A percentile compares a stretch with the other conserved stretches of the same genome.
These are phyloP conservation scores for Chionographis japonica DNA, from an alignment of 106 monocot genomes.

Conservation along the genomic window DNA sequence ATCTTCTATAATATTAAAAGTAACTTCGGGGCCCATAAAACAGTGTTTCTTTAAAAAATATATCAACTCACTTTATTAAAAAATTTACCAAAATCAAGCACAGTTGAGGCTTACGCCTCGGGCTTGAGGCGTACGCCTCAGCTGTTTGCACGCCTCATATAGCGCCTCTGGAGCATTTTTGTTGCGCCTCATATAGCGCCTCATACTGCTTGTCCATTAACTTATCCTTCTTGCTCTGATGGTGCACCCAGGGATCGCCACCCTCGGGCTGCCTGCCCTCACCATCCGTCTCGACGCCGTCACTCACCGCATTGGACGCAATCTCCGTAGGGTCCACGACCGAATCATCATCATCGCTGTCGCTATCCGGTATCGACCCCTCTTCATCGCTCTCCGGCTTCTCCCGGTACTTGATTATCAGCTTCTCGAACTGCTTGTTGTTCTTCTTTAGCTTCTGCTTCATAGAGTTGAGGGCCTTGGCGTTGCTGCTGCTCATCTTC, in stretches of 20 bases:
- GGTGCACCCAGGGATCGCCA: constrained; percentile 35
- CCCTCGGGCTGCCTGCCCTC: constrained; percentile 12
- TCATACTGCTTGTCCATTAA: constrained; percentile 75
- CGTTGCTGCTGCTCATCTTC: constrained; percentile 96
- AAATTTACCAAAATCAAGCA: too few relatives aligned
- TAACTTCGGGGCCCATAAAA: too few relatives aligned
- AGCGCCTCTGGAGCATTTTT: too few relatives aligned
- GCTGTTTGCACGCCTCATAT: too few relatives aligned
- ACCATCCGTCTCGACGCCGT: constrained; percentile 30
- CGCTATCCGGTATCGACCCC: constrained; percentile 8
- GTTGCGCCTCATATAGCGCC: too few relatives aligned
- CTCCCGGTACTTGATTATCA: constrained; percentile 53
- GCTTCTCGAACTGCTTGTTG: constrained; percentile 82
- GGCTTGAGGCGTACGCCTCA: too few relatives aligned
- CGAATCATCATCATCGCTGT: constrained; percentile 33
- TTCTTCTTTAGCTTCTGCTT: constrained; percentile 98
- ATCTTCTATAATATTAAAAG: too few relatives aligned
- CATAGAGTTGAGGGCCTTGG: constrained; percentile 91
- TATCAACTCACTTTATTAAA: too few relatives aligned
- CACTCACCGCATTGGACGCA: constrained; percentile 27
- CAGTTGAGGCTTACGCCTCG: too few relatives aligned
- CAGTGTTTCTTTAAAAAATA: too few relatives aligned
- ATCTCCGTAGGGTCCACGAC: constrained; percentile 34
- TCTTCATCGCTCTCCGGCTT: constrained; percentile 57
- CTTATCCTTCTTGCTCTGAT: constrained; percentile 59